Evolutionary conservation across 257 asterid genomes (phyloP).

Genomic region (Misopates orontium): DNA sequence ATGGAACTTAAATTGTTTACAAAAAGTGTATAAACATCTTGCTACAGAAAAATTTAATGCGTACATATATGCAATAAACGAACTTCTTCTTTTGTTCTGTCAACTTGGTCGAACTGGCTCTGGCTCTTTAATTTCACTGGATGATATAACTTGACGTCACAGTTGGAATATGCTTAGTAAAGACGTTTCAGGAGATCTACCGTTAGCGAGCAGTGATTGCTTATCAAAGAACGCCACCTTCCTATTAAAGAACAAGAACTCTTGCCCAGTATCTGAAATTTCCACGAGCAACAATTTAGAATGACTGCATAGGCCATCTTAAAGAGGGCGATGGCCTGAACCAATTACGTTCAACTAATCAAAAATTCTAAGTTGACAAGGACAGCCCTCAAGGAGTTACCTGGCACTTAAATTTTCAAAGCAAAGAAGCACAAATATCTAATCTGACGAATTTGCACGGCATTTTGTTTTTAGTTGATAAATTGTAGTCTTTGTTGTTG

Average conservation of each 20-base stretch:
- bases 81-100: slow-evolving; percentile 6
- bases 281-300: neutral
- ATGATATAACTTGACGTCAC: neutral
- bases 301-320: slow-evolving; percentile 9
- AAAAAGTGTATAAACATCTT: neutral
- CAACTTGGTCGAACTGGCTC: slow-evolving; percentile 11
- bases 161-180: slow-evolving; percentile 1
- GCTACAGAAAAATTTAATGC: slow-evolving; percentile 1
- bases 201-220: neutral
- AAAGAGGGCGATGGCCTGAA: neutral
- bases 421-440: neutral
- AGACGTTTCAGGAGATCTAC: slow-evolving; percentile 8
- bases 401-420: neutral
- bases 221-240: neutral
- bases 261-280: neutral
- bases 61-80: neutral
- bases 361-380: neutral
- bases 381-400: slow-evolving; percentile 11
- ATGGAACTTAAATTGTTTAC: slow-evolving; percentile 17
- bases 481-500: neutral
- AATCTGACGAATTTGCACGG: slow-evolving; percentile 6
- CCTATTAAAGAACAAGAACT: slow-evolving; percentile 3
- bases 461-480: neutral
- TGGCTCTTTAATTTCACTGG: slow-evolving; percentile 9
- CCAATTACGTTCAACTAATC: neutral